Conservation (phyloP, 2,329 filamentous ascomycete genomes). For the Diaporthe capsici region DNA sequence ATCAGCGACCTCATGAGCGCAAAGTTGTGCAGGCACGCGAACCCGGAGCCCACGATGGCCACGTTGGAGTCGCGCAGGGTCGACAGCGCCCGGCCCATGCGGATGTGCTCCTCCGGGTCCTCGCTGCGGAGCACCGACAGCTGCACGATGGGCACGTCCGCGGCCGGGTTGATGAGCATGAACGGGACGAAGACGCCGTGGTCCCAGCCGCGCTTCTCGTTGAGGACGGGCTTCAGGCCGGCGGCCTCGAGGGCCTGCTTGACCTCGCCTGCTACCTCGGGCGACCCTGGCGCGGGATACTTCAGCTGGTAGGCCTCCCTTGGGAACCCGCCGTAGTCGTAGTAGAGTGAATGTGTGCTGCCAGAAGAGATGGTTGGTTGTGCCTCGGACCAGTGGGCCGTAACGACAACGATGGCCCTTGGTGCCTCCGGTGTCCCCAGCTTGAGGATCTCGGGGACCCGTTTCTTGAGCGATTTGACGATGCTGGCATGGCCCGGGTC, state of each 20-base stretch:
- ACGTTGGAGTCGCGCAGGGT: slow-evolving; percentile 65
- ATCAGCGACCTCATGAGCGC: slow-evolving; percentile 58
- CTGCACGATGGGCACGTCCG: slow-evolving; percentile 69
- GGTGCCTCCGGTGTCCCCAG: slow-evolving; percentile 65
- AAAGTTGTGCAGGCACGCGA: slow-evolving; percentile 71
- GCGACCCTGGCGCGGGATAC: slow-evolving; percentile 70
- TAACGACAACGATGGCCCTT: slow-evolving; percentile 68
- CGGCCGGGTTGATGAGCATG: slow-evolving; percentile 66
- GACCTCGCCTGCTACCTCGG: slow-evolving; percentile 65
- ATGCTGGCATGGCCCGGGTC: slow-evolving; percentile 67
- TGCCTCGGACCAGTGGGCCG: slow-evolving; percentile 69
- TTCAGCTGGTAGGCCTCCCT: slow-evolving; percentile 67
- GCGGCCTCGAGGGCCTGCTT: slow-evolving; percentile 59
- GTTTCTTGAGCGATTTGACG: slow-evolving; percentile 64
- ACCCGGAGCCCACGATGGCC: slow-evolving; percentile 73
- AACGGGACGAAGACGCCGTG: slow-evolving; percentile 74
- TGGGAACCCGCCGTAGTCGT: slow-evolving; percentile 74
- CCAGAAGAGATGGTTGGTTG: slow-evolving; percentile 66
- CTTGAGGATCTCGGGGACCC: slow-evolving; percentile 68
- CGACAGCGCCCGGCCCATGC: slow-evolving; percentile 66
- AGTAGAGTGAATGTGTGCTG: slow-evolving; percentile 62
- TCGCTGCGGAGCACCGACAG: slow-evolving; percentile 68
- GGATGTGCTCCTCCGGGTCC: slow-evolving; percentile 62
- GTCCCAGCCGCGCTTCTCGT: slow-evolving; percentile 65
- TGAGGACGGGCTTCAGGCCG: slow-evolving; percentile 59